Conservation (phyloP, 345 rosid genomes). For the Euphorbia lathyris region DNA sequence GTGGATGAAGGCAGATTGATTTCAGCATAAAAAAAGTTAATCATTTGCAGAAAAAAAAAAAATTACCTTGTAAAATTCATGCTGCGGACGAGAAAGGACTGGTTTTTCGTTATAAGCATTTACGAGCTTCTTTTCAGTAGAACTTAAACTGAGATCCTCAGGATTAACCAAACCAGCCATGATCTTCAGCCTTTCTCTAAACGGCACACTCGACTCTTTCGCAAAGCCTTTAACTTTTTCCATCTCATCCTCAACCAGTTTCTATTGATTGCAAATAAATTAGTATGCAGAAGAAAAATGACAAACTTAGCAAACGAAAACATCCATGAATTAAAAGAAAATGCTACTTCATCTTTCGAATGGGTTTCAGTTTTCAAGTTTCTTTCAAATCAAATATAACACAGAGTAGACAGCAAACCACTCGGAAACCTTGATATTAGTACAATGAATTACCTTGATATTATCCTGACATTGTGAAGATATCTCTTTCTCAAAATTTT, state of each 20-base stretch:
- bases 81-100: conserved; percentile 96
- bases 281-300: neutral
- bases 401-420: neutral
- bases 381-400: neutral
- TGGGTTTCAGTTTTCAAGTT: neutral
- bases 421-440: neutral
- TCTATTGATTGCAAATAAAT: conserved; percentile 34
- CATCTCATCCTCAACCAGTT: conserved; percentile 77
- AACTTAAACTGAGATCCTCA: conserved; percentile 69
- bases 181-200: conserved; percentile 88
- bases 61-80: conserved; percentile 59
- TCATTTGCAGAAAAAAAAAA: neutral
- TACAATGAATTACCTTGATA: conserved; percentile 50
- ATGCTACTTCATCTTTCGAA: neutral
- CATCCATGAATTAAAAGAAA: neutral
- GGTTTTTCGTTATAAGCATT: conserved; percentile 88
- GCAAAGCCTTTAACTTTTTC: conserved; percentile 84
- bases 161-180: conserved; percentile 82
- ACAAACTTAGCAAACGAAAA: neutral
- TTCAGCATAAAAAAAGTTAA: neutral
- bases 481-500: conserved; percentile 55
- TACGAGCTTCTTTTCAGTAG: conserved; percentile 78
- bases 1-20: neutral
- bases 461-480: conserved; percentile 63
- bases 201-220: conserved; percentile 65